phyloP scores from a whole-genome alignment of 2,329 filamentous ascomycete genomes.

The Cladosporium oxysporum region DNA sequence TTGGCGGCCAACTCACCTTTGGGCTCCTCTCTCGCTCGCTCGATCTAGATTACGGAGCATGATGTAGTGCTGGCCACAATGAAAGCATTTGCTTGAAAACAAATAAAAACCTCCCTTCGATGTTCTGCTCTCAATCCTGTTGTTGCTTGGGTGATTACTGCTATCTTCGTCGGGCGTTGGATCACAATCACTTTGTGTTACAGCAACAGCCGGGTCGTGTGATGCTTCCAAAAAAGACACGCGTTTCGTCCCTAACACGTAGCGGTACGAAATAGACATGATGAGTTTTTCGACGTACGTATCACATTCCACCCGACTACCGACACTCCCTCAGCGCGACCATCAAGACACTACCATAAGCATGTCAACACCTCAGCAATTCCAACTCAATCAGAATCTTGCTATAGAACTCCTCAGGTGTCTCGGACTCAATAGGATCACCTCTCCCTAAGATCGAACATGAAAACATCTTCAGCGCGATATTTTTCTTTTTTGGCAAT shows the following conservation, averaged over 20 bases:
- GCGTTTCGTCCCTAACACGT: no score
- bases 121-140: not conserved
- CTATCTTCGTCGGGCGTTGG: no score
- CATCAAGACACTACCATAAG: not conserved
- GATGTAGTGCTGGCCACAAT: constrained; percentile 8
- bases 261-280: not conserved
- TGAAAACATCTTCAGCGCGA: not conserved
- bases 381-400: no score
- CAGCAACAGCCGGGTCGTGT: no score
- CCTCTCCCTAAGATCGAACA: not conserved
- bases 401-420: no score
- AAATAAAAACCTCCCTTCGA: no score
- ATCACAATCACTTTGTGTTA: no score
- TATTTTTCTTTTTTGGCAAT: no score
- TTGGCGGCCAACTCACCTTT: not conserved
- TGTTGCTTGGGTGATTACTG: no score
- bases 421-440: no score
- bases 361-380: not conserved
- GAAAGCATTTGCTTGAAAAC: not conserved
- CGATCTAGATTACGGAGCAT: not conserved
- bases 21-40: not conserved
- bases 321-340: not conserved
- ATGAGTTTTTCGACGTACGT: not conserved
- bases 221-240: no score
- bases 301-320: no score